These are phyloP conservation scores for Leishmania martiniquensis DNA, from an alignment of 208 protist species.

Conservation along the genomic window DNA sequence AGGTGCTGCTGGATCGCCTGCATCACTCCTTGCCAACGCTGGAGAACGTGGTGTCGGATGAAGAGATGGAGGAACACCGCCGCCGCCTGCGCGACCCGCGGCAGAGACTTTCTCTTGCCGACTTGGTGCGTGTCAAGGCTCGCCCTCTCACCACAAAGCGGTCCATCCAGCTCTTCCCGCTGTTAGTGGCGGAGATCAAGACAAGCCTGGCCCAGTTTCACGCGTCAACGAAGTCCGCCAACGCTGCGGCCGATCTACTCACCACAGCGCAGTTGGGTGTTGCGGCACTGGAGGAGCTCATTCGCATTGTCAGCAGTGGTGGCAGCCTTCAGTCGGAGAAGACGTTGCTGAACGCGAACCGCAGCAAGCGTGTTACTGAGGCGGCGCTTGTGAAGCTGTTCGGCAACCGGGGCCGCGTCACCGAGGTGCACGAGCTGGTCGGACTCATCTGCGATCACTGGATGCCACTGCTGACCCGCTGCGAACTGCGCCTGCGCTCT, in stretches of 20 bases:
- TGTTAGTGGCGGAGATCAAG: constrained; percentile 51
- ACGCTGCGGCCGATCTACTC: constrained; percentile 31
- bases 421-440: constrained; percentile 64
- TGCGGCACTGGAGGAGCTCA: constrained; percentile 81
- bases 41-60: constrained; percentile 80
- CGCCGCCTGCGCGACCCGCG: constrained; percentile 79
- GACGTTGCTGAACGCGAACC: constrained; percentile 82
- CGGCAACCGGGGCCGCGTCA: constrained; percentile 75
- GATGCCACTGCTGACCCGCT: constrained; percentile 48
- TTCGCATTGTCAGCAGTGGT: constrained; percentile 84
- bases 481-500: constrained; percentile 33
- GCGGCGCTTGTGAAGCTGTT: constrained; percentile 78
- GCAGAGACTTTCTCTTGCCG: constrained; percentile 72
- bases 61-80: constrained; percentile 78
- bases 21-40: constrained; percentile 87
- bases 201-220: constrained; percentile 24
- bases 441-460: constrained; percentile 46
- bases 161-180: constrained; percentile 68
- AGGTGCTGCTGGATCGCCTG: constrained; percentile 88
- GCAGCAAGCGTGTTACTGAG: constrained; percentile 72
- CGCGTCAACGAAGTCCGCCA: constrained; percentile 12
- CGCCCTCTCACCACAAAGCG: constrained; percentile 86
- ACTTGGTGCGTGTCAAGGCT: constrained; percentile 84
- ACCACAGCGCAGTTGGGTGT: constrained; percentile 51
- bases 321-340: constrained; percentile 88